phyloP scores from a whole-genome alignment of 441 rosid species.

The Erodium chrysanthum region DNA sequence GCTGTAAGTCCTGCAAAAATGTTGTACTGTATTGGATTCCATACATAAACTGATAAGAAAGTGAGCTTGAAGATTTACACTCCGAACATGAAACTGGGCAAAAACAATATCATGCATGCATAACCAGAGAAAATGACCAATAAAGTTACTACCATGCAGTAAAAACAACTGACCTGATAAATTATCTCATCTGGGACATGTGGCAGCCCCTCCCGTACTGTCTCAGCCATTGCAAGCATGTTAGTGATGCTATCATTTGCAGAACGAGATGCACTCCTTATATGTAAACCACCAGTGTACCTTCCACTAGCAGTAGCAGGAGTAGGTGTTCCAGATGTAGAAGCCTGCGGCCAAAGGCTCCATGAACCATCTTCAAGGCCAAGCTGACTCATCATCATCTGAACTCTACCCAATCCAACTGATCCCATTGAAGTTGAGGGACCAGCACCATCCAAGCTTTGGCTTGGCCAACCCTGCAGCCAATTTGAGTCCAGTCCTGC shows the following conservation, averaged over 20 bases:
- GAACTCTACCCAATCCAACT: slow-evolving; percentile 76
- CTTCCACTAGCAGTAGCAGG: slow-evolving; percentile 40
- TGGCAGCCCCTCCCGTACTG: slow-evolving; percentile 88
- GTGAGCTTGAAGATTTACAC: too few species aligned
- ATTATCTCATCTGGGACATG: slow-evolving; percentile 84
- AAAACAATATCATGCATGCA: neutral
- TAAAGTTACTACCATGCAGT: neutral
- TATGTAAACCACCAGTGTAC: slow-evolving; percentile 27
- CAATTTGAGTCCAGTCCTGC: slow-evolving; percentile 71
- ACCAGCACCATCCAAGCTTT: slow-evolving; percentile 76
- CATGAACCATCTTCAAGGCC: slow-evolving; percentile 81
- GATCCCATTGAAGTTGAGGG: slow-evolving; percentile 70
- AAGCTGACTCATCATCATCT: slow-evolving; percentile 99
- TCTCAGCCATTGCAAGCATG: slow-evolving; percentile 85
- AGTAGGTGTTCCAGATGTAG: slow-evolving; percentile 46
- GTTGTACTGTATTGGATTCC: neutral
- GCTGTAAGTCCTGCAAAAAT: neutral
- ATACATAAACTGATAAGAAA: neutral
- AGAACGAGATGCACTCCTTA: too few species aligned
- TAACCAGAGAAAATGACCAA: neutral
- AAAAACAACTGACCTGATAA: slow-evolving; percentile 45
- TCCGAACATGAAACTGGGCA: neutral
- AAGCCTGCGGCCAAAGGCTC: slow-evolving; percentile 83
- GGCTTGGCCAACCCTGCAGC: slow-evolving; percentile 69
- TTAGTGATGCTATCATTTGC: slow-evolving; percentile 37